Evolutionary conservation across 2,329 filamentous ascomycete genomes (phyloP), one percentile per base, ranked within the genome.

Genomic region (Fusarium lyarnte): DNA sequence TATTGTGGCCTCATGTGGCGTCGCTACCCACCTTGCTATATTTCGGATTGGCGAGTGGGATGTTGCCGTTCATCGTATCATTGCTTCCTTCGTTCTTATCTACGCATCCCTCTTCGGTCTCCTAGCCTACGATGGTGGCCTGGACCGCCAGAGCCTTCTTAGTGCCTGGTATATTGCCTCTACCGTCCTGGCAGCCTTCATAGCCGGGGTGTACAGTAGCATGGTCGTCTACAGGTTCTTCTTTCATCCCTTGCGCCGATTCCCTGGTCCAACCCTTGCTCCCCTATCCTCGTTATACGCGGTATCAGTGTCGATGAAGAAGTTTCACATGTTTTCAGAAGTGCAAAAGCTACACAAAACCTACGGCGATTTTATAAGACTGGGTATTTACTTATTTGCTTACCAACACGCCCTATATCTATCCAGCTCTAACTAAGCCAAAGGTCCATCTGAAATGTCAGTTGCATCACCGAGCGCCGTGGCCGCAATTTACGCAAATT

Each of bases 41-140:
- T 49, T 49, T 33, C 46, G 46, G 16, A 49, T 49, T 33, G 29
- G 46, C 16, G 46, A 49, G 21, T 49, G 46, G 46, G 46, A 49
- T 12, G 46, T 23, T 33, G 29, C 46, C 29, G 46, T 49, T 33
- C 46, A 49, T 33, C 46, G 46, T 7, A 23, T 49, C 7, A 17
- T 49, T 13, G 21, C 27, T 31, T 33, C 10, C 10, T 33, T 23
- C 3, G 11, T 14, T 49, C 46, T 49, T 9, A 19, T 31, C 14
- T 49, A 49, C 23, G 21, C 21, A 33, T 33, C 29, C 0, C 2
- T 49, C 3, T 31, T 49, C 9, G 6, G 27, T 5, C 5, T 49
- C 29, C 7, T 33, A 4, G 46, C 29, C 11, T 49, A 49, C 3
- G 10, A 33, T 9, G 3, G 21, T 13, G 27, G 23, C 8, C 8